Evolutionary conservation across 371 early-diverging fungal genomes (phyloP).

Genomic region (Cladochytrium tenue): DNA sequence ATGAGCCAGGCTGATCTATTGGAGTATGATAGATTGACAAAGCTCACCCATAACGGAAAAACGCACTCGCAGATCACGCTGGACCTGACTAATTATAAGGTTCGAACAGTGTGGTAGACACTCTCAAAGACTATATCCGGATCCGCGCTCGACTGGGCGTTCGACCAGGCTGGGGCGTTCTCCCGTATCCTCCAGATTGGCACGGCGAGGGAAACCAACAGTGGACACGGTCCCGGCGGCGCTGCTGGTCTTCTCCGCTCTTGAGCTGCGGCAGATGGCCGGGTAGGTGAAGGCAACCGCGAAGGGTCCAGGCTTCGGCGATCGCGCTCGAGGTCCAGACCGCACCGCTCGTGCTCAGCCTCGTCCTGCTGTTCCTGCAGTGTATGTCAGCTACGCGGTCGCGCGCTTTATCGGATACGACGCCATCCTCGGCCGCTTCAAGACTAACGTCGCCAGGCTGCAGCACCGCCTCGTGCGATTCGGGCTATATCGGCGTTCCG

Average conservation of each 20-base stretch:
- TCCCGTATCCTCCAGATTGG: constrained; percentile 30
- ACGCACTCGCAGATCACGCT: too few species aligned
- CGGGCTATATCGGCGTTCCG: constrained; percentile 13
- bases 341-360: constrained; percentile 32
- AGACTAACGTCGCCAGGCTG: constrained; percentile 17
- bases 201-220: constrained; percentile 18
- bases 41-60: constrained; percentile 10
- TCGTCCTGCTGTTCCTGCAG: constrained; percentile 19
- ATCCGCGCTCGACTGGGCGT: constrained; percentile 43
- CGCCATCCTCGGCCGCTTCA: constrained; percentile 33
- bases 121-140: constrained; percentile 32
- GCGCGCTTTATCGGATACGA: constrained; percentile 38
- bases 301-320: constrained; percentile 15
- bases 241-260: constrained; percentile 19
- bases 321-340: constrained; percentile 13
- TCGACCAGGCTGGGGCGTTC: constrained; percentile 35
- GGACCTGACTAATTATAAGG: constrained; percentile 5
- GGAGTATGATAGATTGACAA: constrained; percentile 23
- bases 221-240: constrained; percentile 11
- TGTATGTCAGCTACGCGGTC: constrained; percentile 18
- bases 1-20: constrained; percentile 22
- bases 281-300: constrained; percentile 16
- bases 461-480: constrained; percentile 13
- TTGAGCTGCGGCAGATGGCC: constrained; percentile 18
- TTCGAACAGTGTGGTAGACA: constrained; percentile 35